These are phyloP conservation scores for Xylariales sp. DNA, from an alignment of 2,329 filamentous ascomycete species.

Conservation along the genomic window DNA sequence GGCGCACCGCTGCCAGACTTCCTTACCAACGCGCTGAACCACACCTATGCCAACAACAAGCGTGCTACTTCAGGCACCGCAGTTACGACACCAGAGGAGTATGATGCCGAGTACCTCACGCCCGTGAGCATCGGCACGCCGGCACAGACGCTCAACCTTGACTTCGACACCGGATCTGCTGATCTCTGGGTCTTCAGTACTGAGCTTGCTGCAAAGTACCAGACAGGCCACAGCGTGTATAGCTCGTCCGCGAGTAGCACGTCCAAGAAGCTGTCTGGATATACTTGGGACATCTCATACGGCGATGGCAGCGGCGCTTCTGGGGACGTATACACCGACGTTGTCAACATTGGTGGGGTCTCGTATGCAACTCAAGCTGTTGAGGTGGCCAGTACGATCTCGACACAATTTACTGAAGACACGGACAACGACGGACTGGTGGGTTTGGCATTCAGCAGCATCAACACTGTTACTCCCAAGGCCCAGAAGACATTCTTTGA, in stretches of 20 bases:
- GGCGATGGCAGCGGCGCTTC: constrained; percentile 28
- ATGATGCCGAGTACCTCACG: constrained; percentile 27
- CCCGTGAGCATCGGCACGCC: constrained; percentile 28
- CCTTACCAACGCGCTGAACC: constrained; percentile 22
- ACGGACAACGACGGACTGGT: constrained; percentile 27
- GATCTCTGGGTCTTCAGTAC: constrained; percentile 31
- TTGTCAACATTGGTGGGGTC: constrained; percentile 26
- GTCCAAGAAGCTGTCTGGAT: constrained; percentile 20
- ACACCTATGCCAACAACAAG: constrained; percentile 8
- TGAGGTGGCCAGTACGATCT: constrained; percentile 25
- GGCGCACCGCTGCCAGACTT: constrained; percentile 27
- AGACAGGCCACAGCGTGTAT: constrained; percentile 25
- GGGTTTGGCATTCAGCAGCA: constrained; percentile 29
- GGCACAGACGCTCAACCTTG: constrained; percentile 27
- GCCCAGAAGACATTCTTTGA: constrained; percentile 30
- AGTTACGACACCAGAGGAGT: constrained; percentile 21
- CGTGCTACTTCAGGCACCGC: constrained; percentile 18
- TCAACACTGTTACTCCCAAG: constrained; percentile 26
- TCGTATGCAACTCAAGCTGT: constrained; percentile 24
- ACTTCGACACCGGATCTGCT: constrained; percentile 31
- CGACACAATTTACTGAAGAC: constrained; percentile 26
- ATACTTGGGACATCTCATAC: constrained; percentile 27
- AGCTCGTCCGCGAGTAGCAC: constrained; percentile 21
- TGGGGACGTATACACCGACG: constrained; percentile 29
- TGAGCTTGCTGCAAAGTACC: constrained; percentile 15